Evolutionary conservation across 1,139 yeast genomes (phyloP).

Genomic region (Lodderomyces oxycetoniae): DNA sequence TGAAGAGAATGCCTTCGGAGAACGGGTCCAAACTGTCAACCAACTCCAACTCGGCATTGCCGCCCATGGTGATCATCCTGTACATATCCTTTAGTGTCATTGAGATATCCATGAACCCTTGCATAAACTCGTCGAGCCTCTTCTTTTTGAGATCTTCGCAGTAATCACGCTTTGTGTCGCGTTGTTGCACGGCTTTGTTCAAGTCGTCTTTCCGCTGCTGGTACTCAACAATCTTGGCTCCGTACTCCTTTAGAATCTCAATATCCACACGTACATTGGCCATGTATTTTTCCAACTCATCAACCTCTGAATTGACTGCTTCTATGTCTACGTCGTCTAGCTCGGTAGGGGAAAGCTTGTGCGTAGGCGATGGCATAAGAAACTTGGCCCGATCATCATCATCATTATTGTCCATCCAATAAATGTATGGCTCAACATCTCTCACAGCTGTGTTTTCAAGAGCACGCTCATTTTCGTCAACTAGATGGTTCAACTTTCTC

Average conservation of each 20-base stretch:
- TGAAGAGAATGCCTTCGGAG: conserved; percentile 91
- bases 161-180: conserved; percentile 61
- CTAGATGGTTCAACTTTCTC: conserved; percentile 36
- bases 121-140: conserved; percentile 86
- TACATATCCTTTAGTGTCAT: conserved; percentile 93
- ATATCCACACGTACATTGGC: conserved; percentile 62
- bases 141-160: conserved; percentile 70
- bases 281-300: conserved; percentile 52
- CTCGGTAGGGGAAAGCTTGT: conserved; percentile 49
- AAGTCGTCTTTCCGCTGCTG: conserved; percentile 59
- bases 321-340: conserved; percentile 48
- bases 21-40: conserved; percentile 98
- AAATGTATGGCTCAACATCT: conserved; percentile 47
- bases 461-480: conserved; percentile 34
- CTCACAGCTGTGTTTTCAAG: conserved; percentile 43
- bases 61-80: conserved; percentile 98
- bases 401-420: conserved; percentile 46
- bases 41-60: conserved; percentile 94
- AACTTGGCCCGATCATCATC: conserved; percentile 29
- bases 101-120: conserved; percentile 84
- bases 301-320: conserved; percentile 49
- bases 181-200: conserved; percentile 57
- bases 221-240: conserved; percentile 60
- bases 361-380: conserved; percentile 35
- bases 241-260: conserved; percentile 74